Evolutionary conservation across 2,329 filamentous ascomycete species (phyloP).

Genomic region (Monilinia fructicola): DNA sequence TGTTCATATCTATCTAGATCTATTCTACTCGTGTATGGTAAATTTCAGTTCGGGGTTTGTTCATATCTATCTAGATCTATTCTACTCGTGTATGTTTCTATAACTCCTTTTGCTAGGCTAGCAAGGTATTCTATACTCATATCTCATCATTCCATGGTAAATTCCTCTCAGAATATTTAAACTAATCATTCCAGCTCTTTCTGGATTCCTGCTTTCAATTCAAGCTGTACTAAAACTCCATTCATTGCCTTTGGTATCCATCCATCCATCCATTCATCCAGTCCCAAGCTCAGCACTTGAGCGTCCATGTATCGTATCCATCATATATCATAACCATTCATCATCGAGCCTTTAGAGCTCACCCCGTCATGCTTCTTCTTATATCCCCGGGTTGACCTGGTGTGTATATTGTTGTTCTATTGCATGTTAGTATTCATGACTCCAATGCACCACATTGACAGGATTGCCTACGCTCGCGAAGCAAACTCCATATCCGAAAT

Average conservation of each 20-base stretch:
- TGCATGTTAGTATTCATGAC: background rate
- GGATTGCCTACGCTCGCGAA: background rate
- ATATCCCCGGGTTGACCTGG: conserved; percentile 10
- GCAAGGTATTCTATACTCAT: background rate
- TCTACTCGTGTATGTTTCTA: background rate
- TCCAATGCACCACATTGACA: too few species aligned
- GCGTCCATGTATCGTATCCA: background rate
- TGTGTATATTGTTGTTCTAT: conserved; percentile 9
- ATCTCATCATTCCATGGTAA: background rate
- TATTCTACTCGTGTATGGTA: background rate
- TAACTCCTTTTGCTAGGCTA: background rate
- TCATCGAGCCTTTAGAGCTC: background rate
- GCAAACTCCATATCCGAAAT: conserved; percentile 13
- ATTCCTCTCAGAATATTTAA: background rate
- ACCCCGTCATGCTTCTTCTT: conserved; percentile 1
- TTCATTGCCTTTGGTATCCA: background rate
- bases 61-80: background rate
- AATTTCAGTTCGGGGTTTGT: too few species aligned
- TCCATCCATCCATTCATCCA: background rate
- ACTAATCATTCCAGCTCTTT: background rate
- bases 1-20: background rate
- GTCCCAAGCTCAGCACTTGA: conserved; percentile 14
- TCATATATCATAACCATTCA: background rate
- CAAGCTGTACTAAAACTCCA: conserved; percentile 1
- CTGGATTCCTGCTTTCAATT: background rate